phyloP scores from a whole-genome alignment of 2,329 filamentous ascomycete species.

The Metarhizium rileyi region DNA sequence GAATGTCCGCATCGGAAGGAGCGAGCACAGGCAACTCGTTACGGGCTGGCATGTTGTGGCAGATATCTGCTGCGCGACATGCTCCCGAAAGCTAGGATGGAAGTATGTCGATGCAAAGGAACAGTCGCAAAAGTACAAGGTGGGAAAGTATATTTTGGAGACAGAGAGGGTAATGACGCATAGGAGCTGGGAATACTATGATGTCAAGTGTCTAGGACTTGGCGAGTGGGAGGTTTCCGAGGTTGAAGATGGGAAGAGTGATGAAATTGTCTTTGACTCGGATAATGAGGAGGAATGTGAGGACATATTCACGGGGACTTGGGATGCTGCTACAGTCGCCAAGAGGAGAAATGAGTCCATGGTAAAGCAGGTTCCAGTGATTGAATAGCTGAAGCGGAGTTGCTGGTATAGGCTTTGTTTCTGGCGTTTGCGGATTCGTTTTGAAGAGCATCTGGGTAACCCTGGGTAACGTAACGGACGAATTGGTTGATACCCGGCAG shows the following conservation, averaged over 20 bases:
- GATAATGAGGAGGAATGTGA: slow-evolving; percentile 59
- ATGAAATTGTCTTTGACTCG: slow-evolving; percentile 47
- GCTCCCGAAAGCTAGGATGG: slow-evolving; percentile 51
- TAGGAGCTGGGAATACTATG: slow-evolving; percentile 38
- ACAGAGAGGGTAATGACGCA: slow-evolving; percentile 44
- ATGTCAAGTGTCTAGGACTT: slow-evolving; percentile 7
- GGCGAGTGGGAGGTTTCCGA: slow-evolving; percentile 7
- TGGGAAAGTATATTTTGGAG: slow-evolving; percentile 60
- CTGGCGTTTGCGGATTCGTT: background rate
- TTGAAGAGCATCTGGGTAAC: background rate
- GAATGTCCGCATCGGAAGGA: slow-evolving; percentile 46
- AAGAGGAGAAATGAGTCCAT: slow-evolving; percentile 33
- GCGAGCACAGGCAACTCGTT: slow-evolving; percentile 47
- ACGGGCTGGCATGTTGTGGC: slow-evolving; percentile 56
- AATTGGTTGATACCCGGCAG: background rate
- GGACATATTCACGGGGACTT: slow-evolving; percentile 52
- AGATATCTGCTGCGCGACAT: slow-evolving; percentile 50
- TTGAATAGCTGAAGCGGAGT: background rate
- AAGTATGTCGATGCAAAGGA: slow-evolving; percentile 58
- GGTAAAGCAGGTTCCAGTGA: slow-evolving; percentile 10
- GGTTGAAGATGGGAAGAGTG: slow-evolving; percentile 9
- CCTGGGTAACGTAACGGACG: background rate
- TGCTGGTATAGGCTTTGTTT: background rate
- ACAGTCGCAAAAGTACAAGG: slow-evolving; percentile 52
- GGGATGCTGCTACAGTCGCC: slow-evolving; percentile 45